Evolutionary conservation across 176 grass and related monocot genomes (phyloP).

Genomic region (Chrysopogon serrulatus): DNA sequence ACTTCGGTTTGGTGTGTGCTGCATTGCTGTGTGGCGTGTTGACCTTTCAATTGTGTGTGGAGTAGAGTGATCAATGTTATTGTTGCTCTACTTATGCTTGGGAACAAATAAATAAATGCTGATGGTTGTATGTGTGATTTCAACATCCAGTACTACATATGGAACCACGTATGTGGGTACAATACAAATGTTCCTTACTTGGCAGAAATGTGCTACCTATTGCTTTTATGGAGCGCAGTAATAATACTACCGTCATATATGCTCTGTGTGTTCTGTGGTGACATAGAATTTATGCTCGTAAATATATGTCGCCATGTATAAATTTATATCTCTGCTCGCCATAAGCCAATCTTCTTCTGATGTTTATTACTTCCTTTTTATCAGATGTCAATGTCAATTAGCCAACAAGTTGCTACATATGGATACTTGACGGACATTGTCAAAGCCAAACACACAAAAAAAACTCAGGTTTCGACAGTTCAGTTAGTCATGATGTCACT

Average conservation of each 20-base stretch:
- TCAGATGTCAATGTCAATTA: too few species aligned
- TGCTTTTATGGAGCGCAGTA: neutral
- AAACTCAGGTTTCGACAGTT: too few species aligned
- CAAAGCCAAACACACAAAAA: too few species aligned
- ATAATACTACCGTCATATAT: neutral
- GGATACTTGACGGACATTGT: too few species aligned
- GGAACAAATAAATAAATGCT: neutral
- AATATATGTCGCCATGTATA: too few species aligned
- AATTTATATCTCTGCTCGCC: too few species aligned
- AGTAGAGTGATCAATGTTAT: neutral
- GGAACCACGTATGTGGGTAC: neutral
- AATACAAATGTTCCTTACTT: neutral
- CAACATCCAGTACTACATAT: neutral
- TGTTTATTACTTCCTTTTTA: too few species aligned
- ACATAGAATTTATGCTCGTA: neutral
- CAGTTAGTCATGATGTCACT: too few species aligned
- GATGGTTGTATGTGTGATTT: neutral
- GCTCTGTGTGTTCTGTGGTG: neutral
- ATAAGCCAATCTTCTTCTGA: too few species aligned
- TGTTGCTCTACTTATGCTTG: neutral
- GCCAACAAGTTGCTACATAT: too few species aligned
- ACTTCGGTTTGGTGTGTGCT: neutral
- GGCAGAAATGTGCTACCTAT: neutral
- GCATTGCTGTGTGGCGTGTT: neutral
- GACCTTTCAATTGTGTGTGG: neutral